These are phyloP conservation scores for Carallia brachiata DNA, from an alignment of 345 rosid genomes.

Conservation along the genomic window DNA sequence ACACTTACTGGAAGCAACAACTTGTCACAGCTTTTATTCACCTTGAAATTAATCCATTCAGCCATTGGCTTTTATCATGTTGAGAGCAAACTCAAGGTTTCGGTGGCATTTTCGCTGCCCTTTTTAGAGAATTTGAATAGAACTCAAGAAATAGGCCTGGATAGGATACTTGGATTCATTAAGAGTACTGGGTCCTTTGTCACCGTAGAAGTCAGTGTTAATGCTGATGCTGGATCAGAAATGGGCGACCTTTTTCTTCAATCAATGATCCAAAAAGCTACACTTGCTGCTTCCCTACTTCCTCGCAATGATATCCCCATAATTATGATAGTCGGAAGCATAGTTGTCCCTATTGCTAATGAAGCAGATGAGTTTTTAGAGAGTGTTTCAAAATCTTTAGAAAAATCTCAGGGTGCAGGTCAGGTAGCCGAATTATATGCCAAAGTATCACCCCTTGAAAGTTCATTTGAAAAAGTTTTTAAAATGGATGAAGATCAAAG, in stretches of 20 bases:
- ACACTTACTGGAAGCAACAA: constrained; percentile 19
- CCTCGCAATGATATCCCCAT: constrained; percentile 23
- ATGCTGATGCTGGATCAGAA: constrained; percentile 13
- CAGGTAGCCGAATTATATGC: constrained; percentile 29
- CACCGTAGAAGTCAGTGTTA: constrained; percentile 27
- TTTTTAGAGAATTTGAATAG: constrained; percentile 34
- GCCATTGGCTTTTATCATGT: constrained; percentile 13
- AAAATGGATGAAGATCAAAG: constrained; percentile 16
- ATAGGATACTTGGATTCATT: constrained; percentile 27
- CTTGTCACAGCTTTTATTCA: constrained; percentile 27
- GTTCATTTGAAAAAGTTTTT: constrained; percentile 9
- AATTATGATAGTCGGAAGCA: constrained; percentile 21
- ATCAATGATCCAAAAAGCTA: constrained; percentile 27
- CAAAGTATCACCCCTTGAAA: constrained; percentile 23
- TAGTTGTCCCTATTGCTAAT: constrained; percentile 17
- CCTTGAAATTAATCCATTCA: constrained; percentile 32
- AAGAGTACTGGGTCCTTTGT: constrained; percentile 28
- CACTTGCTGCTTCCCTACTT: constrained; percentile 22
- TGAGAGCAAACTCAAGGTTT: constrained; percentile 25
- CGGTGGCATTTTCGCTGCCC: constrained; percentile 38
- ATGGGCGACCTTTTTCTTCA: constrained; percentile 25
- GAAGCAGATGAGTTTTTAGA: constrained; percentile 27
- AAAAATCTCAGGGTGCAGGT: constrained; percentile 14
- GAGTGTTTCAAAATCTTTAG: constrained; percentile 25
- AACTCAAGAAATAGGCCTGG: constrained; percentile 21